Percentiles rank a stretch among this genome's conserved stretches.
Conservation (phyloP, 148 eudicot species). For the Rhododendron simsii region DNA sequence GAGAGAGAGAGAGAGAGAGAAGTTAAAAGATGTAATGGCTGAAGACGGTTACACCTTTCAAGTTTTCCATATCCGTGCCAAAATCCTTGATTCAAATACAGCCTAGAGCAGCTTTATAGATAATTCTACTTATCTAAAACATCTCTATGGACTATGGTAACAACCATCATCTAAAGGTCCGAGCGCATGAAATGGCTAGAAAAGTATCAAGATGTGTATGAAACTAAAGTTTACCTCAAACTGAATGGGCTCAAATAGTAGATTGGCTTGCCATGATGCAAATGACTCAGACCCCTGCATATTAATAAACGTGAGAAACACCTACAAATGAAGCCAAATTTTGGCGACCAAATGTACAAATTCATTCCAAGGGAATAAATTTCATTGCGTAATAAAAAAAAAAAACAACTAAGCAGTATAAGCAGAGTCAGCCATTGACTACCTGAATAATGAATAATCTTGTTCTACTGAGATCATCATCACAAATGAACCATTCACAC, state of each 20-base stretch:
- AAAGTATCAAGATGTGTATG: background rate
- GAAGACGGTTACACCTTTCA: background rate
- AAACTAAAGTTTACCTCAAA: conserved; percentile 59
- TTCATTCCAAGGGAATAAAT: background rate
- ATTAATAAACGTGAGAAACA: conserved; percentile 1
- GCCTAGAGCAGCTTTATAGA: background rate
- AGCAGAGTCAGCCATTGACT: background rate
- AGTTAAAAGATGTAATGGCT: background rate
- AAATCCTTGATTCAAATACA: background rate
- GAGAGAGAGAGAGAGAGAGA: background rate
- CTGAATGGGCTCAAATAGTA: conserved; percentile 83
- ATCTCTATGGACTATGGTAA: background rate
- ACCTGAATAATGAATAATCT: conserved; percentile 92
- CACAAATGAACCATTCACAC: conserved; percentile 95
- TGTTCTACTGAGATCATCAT: conserved; percentile 73
- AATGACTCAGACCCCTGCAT: conserved; percentile 85
- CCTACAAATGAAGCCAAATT: background rate
- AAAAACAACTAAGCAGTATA: background rate
- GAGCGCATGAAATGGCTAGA: background rate
- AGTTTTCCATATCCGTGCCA: background rate
- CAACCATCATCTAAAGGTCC: background rate
- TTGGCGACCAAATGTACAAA: background rate
- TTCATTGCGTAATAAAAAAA: no score
- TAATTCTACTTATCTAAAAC: background rate
- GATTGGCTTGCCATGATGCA: conserved; percentile 96